Evolutionary conservation across 2,329 filamentous ascomycete species (phyloP), one percentile per base, ranked within the genome.

Genomic region (Xylaria sp.): DNA sequence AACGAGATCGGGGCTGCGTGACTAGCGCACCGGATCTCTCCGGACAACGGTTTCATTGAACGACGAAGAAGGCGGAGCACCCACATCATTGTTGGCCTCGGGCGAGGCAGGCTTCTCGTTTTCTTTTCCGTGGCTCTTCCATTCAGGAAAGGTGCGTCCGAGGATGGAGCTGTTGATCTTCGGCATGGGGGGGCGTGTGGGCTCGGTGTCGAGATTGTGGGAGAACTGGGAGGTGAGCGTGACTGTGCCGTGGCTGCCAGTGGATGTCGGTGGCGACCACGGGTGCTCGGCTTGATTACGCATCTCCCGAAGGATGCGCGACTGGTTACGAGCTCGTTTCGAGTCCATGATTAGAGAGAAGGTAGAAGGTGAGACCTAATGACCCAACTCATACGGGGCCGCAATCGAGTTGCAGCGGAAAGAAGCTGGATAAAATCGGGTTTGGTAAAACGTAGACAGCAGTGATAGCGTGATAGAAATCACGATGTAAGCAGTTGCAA

Each of bases 241-340:
- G 63, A 83, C 76, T 62, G 80, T 82, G 69, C 81, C 81, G 71
- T 83, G 81, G 55, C 80, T 81, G 58, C 81, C 81, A 35, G 81
- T 83, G 5, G 81, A 84, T 5, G 81, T 83, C 18, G 81, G 81
- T 4, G 82, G 82, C 18, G 81, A 83, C 72, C 83, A 83, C 4
- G 81, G 81, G 70, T 83, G 81, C 60, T 81, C 76, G 70, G 59
- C 69, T 65, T 70, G 66, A 23, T 72, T 69, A 64, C 70, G 69
- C 70, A 72, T 72, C 68, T 73, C 71, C 63, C 70, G 66, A 62
- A 73, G 69, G 64, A 72, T 72, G 65, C 71, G 71, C 30, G 71
- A 73, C 34, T 68, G 66, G 57, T 69, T 68, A 61, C 65, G 65
- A 48, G 63, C 65, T 9, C 64, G 64, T 57, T 68, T 69, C 53